These are phyloP conservation scores for Alternaria conjuncta DNA, from an alignment of 2,329 filamentous ascomycete species.

Conservation along the genomic window DNA sequence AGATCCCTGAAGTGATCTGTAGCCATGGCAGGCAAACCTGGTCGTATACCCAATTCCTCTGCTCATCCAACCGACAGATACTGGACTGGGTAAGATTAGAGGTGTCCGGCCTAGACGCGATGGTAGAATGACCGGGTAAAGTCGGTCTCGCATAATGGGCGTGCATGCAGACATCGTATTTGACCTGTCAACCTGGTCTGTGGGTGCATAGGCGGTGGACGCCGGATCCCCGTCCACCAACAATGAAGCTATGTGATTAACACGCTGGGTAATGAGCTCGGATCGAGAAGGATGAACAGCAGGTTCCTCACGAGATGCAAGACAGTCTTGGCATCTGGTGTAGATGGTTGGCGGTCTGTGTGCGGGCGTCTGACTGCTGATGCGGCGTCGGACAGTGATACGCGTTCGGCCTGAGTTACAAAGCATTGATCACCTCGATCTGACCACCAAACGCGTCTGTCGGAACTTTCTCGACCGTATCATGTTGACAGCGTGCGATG, in stretches of 20 bases:
- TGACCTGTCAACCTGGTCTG: not conserved
- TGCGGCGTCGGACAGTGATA: not conserved
- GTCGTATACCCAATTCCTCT: not conserved
- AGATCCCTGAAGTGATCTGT: not conserved
- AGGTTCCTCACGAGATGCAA: not conserved
- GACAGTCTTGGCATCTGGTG: not conserved
- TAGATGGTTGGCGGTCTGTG: not conserved
- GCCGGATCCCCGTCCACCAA: not conserved
- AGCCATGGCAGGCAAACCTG: not conserved
- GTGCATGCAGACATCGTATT: not conserved
- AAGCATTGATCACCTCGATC: not conserved
- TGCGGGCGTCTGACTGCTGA: not conserved
- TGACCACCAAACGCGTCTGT: not conserved
- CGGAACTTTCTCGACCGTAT: not conserved
- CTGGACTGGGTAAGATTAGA: not conserved
- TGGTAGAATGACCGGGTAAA: conserved; percentile 5
- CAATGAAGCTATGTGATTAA: not conserved
- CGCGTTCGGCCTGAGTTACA: not conserved
- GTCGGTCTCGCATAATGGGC: not conserved
- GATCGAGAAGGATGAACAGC: not conserved
- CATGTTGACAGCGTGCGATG: not conserved
- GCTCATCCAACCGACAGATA: not conserved
- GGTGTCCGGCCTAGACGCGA: not conserved
- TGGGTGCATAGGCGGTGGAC: not conserved
- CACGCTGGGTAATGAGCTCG: not conserved